Evolutionary conservation across 2,329 filamentous ascomycete species (phyloP).

Genomic region (Geosmithia flava): DNA sequence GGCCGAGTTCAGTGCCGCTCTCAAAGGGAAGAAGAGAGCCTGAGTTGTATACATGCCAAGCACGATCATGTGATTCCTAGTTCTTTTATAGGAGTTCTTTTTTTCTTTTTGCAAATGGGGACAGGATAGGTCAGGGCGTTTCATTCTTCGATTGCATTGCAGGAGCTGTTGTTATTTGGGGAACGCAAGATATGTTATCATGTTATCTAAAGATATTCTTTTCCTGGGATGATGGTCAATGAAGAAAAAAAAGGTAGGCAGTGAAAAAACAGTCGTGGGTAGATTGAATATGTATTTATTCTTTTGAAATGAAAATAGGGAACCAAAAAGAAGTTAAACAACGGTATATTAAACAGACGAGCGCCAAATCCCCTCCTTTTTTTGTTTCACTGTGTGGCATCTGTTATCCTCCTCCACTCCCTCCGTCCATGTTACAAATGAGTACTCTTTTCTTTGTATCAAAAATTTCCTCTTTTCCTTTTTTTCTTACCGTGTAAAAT

Average conservation of each 20-base stretch:
- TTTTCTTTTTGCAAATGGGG: not conserved
- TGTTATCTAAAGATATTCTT: not conserved
- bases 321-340: not conserved
- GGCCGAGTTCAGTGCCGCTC: slow-evolving; percentile 64
- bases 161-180: not conserved
- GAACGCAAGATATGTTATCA: not conserved
- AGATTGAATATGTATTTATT: not conserved
- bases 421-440: not conserved
- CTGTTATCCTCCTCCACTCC: not conserved
- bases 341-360: not conserved
- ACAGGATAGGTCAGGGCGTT: not conserved
- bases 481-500: not conserved
- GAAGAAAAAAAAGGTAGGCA: not conserved
- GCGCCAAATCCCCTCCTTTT: not conserved
- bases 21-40: slow-evolving; percentile 26
- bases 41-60: too few species aligned
- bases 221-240: not conserved
- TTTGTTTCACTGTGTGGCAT: not conserved
- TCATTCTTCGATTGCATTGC: not conserved
- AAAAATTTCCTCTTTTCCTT: not conserved
- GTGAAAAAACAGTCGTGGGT: not conserved
- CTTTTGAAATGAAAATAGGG: not conserved
- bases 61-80: not conserved
- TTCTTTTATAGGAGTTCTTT: not conserved
- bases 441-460: not conserved